phyloP scores from a whole-genome alignment of 148 eudicot genomes.

The Rheum nobile region DNA sequence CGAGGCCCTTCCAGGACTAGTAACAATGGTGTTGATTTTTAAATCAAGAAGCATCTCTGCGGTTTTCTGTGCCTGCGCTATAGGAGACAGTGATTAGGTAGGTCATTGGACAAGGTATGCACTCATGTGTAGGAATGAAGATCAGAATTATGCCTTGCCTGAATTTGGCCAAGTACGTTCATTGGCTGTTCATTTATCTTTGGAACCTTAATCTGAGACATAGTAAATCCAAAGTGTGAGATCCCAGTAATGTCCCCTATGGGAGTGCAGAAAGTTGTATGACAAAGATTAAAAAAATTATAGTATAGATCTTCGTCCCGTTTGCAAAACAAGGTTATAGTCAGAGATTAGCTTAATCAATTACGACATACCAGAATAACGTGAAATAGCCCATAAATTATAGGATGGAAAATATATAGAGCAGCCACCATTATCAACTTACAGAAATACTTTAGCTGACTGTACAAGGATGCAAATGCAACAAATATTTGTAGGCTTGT shows the following conservation, averaged over 20 bases:
- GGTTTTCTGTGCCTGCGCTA: slow-evolving; percentile 77
- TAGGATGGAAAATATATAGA: not conserved
- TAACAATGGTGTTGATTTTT: slow-evolving; percentile 51
- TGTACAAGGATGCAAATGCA: not conserved
- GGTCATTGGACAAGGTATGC: not conserved
- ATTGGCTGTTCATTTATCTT: slow-evolving; percentile 38
- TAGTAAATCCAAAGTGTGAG: not conserved
- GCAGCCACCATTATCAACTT: not conserved
- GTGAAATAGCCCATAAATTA: not conserved
- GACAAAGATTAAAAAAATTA: not conserved
- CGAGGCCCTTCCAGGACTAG: slow-evolving; percentile 57
- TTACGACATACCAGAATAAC: not conserved
- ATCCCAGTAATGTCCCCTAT: not conserved
- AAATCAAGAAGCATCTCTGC: slow-evolving; percentile 95
- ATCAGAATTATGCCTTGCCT: slow-evolving; percentile 22
- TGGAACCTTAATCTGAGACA: slow-evolving; percentile 32
- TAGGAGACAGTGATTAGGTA: slow-evolving; percentile 8
- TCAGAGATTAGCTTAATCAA: not conserved
- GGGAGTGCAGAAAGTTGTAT: not conserved
- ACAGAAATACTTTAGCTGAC: not conserved
- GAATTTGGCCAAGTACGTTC: slow-evolving; percentile 81
- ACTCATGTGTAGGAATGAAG: not conserved
- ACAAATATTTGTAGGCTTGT: not conserved
- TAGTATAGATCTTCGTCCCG: not conserved
- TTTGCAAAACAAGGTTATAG: not conserved